Percentiles rank a stretch among this genome's conserved stretches.
Conservation (phyloP, 2,329 filamentous ascomycete species). For the Colletotrichum cereale region DNA sequence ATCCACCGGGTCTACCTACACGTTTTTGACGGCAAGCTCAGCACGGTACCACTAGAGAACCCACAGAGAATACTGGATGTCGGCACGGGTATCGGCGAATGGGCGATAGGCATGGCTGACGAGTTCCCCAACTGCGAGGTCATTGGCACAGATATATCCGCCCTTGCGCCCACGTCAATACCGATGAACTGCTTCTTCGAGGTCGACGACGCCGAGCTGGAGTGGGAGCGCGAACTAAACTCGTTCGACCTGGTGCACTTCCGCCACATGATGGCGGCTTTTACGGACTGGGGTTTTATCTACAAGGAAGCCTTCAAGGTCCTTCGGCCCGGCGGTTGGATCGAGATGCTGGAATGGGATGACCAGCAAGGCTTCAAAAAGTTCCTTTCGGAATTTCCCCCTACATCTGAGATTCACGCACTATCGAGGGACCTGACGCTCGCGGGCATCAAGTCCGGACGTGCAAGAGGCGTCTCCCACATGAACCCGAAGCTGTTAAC, state of each 20-base stretch:
- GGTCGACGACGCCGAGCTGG: constrained; percentile 69
- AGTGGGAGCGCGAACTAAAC: constrained; percentile 67
- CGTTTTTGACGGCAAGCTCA: constrained; percentile 59
- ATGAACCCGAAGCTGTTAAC: constrained; percentile 59
- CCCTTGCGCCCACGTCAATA: constrained; percentile 68
- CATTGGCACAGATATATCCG: constrained; percentile 70
- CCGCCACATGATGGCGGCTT: constrained; percentile 67
- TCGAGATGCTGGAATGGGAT: constrained; percentile 68
- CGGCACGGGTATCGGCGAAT: constrained; percentile 69
- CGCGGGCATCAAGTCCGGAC: constrained; percentile 59
- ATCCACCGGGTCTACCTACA: constrained; percentile 73
- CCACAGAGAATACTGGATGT: constrained; percentile 65
- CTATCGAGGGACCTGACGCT: constrained; percentile 57
- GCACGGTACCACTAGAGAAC: constrained; percentile 56
- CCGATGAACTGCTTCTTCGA: constrained; percentile 72
- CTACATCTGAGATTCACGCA: constrained; percentile 59
- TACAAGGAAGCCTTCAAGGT: constrained; percentile 66
- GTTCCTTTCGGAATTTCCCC: constrained; percentile 56
- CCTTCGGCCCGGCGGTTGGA: constrained; percentile 68
- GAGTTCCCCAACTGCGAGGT: constrained; percentile 66
- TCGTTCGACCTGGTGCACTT: constrained; percentile 69
- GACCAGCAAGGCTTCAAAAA: constrained; percentile 52
- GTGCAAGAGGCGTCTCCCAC: constrained; percentile 59
- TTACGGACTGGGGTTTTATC: constrained; percentile 67
- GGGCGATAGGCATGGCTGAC: constrained; percentile 66